Percentiles rank a stretch among this genome's conserved stretches.
Evolutionary conservation across 2,329 filamentous ascomycete species (phyloP).

Genomic region (Clarireedia paspali): DNA sequence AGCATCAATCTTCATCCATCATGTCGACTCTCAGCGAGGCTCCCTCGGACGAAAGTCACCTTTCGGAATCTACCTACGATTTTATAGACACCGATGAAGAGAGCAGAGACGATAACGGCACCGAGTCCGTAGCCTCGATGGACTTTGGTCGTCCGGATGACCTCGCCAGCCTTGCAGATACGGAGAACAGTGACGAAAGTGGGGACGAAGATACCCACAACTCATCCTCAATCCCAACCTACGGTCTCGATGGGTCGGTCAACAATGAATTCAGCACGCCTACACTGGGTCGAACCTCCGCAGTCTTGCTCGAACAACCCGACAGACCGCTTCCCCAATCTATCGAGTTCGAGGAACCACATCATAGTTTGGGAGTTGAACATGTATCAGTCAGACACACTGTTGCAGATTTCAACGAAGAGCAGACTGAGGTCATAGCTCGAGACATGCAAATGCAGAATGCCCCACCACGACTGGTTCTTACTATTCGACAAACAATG

Average conservation of each 20-base stretch:
- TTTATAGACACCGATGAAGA: conserved; percentile 30
- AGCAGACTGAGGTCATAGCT: conserved; percentile 33
- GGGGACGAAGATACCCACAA: conserved; percentile 21
- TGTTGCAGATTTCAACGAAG: conserved; percentile 36
- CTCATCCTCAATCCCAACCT: conserved; percentile 15
- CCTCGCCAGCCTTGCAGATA: conserved; percentile 30
- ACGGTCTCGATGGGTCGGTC: conserved; percentile 21
- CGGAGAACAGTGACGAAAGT: conserved; percentile 29
- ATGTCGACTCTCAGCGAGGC: conserved; percentile 26
- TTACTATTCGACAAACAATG: conserved; percentile 43
- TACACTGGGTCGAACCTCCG: conserved; percentile 26
- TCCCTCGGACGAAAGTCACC: conserved; percentile 24
- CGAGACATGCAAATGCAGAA: conserved; percentile 28
- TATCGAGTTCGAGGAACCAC: conserved; percentile 40
- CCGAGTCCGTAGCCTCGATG: conserved; percentile 30
- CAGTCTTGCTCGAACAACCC: conserved; percentile 22
- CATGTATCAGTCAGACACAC: conserved; percentile 41
- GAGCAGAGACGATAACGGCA: conserved; percentile 28
- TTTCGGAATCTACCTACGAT: conserved; percentile 29
- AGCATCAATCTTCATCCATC: conserved; percentile 18
- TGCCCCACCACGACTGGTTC: conserved; percentile 32
- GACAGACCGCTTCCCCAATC: conserved; percentile 28
- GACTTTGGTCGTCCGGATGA: conserved; percentile 29
- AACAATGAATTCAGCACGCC: conserved; percentile 26
- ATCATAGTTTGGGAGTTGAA: conserved; percentile 29